Percentiles rank a stretch among this genome's conserved stretches.
Evolutionary conservation across 768 basidiomycete genomes (phyloP).

Genomic region (Tubosaeta brunneosetosa): DNA sequence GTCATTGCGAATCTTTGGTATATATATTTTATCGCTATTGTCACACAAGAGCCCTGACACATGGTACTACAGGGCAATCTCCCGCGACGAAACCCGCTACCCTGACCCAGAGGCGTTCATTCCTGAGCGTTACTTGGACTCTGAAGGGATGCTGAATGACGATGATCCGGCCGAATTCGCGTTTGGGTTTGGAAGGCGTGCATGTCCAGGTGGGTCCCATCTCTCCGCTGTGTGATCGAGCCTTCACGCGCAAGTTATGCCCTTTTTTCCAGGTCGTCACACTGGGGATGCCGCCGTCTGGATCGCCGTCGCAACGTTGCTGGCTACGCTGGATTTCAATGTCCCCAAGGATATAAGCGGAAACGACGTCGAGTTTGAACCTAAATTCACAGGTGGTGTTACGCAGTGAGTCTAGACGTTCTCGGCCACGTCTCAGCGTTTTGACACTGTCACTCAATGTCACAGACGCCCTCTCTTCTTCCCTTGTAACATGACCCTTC

Average conservation of each 20-base stretch:
- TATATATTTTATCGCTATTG: neutral
- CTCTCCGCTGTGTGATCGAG: no score
- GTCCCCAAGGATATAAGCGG: neutral
- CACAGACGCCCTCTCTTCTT: neutral
- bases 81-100: constrained; percentile 5
- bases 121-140: constrained; percentile 13
- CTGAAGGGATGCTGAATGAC: neutral
- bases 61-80: neutral
- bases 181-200: constrained; percentile 9
- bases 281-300: neutral
- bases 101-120: constrained; percentile 8
- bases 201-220: neutral
- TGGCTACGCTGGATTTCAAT: neutral
- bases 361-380: neutral
- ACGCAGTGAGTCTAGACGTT: neutral
- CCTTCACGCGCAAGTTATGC: no score
- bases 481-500: neutral
- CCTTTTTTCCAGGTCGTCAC: neutral
- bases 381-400: neutral
- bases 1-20: constrained; percentile 7
- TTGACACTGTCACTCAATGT: neutral
- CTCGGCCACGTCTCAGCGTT: neutral
- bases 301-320: neutral
- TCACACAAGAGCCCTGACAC: neutral
- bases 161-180: constrained; percentile 1